Evolutionary conservation across 2,329 filamentous ascomycete species (phyloP), one percentile per base, ranked within the genome.

Genomic region (Fusarium floridanum): DNA sequence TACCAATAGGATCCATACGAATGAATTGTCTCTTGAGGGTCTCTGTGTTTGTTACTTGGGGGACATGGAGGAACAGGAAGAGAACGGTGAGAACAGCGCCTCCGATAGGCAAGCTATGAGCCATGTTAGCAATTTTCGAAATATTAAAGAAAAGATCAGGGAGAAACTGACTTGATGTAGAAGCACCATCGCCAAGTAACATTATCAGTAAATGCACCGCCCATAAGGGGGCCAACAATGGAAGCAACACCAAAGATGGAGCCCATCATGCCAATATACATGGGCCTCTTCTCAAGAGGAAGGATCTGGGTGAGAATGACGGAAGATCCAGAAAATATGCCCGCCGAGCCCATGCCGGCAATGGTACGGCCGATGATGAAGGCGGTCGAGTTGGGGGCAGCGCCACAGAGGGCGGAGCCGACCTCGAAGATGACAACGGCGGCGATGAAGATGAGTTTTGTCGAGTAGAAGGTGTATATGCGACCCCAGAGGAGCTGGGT

Each of bases 1-100:
- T 85, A 36, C 88, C 88, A 9, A 84, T 59, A 11, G 55, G 76
- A 72, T 90, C 88, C 60, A 89, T 80, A 64, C 85, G 82, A 41
- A 82, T 73, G 16, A 88, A 67, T 22, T 85, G 82, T 36, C 78
- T 68, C 22, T 79, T 22, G 61, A 84, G 74, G 11, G 83, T 77
- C 60, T 81, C 70, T 22, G 75, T 67, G 10, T 80, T 73, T 4
- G 78, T 74, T 65, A 82, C 77, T 74, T 80, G 68, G 77, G 80
- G 77, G 53, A 84, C 81, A 53, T 83, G 76, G 64, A 88, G 81
- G 73, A 85, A 82, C 69, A 88, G 75, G 72, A 86, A 73, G 65
- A 88, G 83, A 61, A 87, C 81, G 29, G 80, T 70, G 64, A 86
- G 79, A 82, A 88, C 78, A 78, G 86, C 60, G 14, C 79, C 83